These are phyloP conservation scores for Candida dajiaensis DNA, from an alignment of 805 yeast genomes.

Conservation along the genomic window DNA sequence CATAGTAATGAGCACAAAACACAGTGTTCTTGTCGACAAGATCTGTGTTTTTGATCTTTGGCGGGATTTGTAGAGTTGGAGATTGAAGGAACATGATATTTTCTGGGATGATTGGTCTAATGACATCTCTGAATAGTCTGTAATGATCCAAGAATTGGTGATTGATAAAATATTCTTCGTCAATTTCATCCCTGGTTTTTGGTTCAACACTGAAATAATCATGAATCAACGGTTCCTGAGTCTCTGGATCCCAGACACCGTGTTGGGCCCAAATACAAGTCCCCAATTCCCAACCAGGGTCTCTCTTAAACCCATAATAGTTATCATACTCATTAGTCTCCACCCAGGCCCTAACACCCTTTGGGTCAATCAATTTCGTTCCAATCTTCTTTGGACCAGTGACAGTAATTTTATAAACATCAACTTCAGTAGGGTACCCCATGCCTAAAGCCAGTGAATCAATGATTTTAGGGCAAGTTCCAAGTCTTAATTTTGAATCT, in stretches of 20 bases:
- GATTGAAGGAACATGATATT: constrained; percentile 67
- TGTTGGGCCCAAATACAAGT: constrained; percentile 76
- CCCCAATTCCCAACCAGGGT: constrained; percentile 60
- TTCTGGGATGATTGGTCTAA: constrained; percentile 41
- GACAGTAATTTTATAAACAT: constrained; percentile 59
- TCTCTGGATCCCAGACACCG: constrained; percentile 61
- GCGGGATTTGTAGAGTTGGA: constrained; percentile 77
- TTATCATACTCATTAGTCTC: constrained; percentile 46
- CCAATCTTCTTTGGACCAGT: constrained; percentile 75
- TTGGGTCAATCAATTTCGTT: constrained; percentile 51
- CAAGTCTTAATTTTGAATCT: constrained; percentile 62
- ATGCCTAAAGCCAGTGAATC: constrained; percentile 71
- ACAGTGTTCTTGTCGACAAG: constrained; percentile 61
- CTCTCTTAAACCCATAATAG: constrained; percentile 68
- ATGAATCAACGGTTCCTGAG: constrained; percentile 35
- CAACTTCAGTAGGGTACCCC: constrained; percentile 68
- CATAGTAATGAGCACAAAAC: constrained; percentile 88
- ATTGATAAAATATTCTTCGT: constrained; percentile 55
- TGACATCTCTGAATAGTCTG: constrained; percentile 38
- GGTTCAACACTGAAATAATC: constrained; percentile 46
- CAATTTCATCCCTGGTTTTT: constrained; percentile 32
- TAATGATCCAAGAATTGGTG: constrained; percentile 61
- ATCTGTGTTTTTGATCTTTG: constrained; percentile 43
- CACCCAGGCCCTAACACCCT: constrained; percentile 69
- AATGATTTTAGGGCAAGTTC: constrained; percentile 77